Base-by-base conservation (phyloP, 202 grass and related monocot genomes). In the Elaeis oleifera region DNA sequence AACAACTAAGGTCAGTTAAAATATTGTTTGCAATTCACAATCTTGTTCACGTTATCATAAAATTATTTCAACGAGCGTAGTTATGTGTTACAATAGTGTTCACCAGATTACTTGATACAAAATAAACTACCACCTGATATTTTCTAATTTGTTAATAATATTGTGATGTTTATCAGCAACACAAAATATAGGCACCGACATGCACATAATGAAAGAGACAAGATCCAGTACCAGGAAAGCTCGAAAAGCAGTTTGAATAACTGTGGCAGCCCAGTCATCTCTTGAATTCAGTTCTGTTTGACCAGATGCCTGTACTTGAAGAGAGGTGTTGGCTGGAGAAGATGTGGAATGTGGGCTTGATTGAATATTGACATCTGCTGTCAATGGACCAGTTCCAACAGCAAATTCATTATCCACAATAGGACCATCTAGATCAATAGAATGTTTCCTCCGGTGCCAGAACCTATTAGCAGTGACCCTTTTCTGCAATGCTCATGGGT, bases 191-290 rank as follows among this genome's bases (percentile, higher is more conserved):
- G 36, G 36, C 9, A 13, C 36, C 11, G 1, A 44, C 36, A 44
- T 44, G 36, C 36, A 44, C 2, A 44, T 13, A 44, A 44, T 44
- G 36, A 44, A 44, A 44, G 11, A 44, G 36, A 44, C 36, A 13
- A 0, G 36, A 44, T 44, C 11, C 8, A 57, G 54, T 86, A 97
- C 94, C 88, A 97, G 75, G 59, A 92, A 89, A 51, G 84, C 88
- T 84, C 94, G 90, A 73, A 89, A 97, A 50, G 75, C 71, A 49
- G 84, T 92, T 67, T 97, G 94, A 89, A 97, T 89, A 78, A 89
- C 52, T 61, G 82, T 84, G 56, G 94, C 88, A 60, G 94, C 94
- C 80, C 71, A 78, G 22, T 86, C 90, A 67, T 84, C 79, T 65
- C 55, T 67, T 18, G 64, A 60, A 25, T 69, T 71, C 44, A 64